A percentile compares a stretch with the other conserved stretches of the same genome.
Evolutionary conservation across 208 protist species (phyloP).

Genomic region (Acanthamoeba castellanii): DNA sequence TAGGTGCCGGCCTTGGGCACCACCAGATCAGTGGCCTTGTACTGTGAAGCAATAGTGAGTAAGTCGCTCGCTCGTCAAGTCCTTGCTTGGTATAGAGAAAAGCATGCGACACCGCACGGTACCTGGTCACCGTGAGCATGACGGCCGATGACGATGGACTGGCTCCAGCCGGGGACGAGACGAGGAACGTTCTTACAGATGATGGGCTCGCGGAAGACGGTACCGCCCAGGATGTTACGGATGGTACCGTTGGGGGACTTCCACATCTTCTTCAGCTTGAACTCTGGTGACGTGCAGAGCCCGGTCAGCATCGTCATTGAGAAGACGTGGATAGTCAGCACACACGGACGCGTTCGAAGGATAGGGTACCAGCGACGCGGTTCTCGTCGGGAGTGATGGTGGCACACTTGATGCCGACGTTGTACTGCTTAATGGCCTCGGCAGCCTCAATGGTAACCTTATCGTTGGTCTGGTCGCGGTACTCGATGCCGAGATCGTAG

Average conservation of each 20-base stretch:
- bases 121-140: constrained; percentile 96
- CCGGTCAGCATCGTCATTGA: background rate
- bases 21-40: constrained; percentile 96
- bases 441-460: constrained; percentile 87
- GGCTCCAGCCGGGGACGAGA: constrained; percentile 93
- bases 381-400: constrained; percentile 98
- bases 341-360: background rate
- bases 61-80: no score
- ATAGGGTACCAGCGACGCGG: constrained; percentile 91
- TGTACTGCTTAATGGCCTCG: constrained; percentile 95
- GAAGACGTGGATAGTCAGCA: background rate
- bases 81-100: no score
- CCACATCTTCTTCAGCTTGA: constrained; percentile 98
- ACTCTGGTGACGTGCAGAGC: constrained; percentile 87
- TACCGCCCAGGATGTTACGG: constrained; percentile 98
- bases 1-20: constrained; percentile 93
- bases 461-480: constrained; percentile 89
- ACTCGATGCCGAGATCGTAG: constrained; percentile 96
- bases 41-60: constrained; percentile 84
- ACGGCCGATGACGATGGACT: constrained; percentile 97
- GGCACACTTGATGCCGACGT: constrained; percentile 99
- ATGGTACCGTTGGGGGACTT: constrained; percentile 98
- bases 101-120: constrained; percentile 81
- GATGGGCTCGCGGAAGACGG: constrained; percentile 98
- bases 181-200: constrained; percentile 87